A percentile compares a stretch with the other conserved stretches of the same genome.
These are phyloP conservation scores for Ganoderma meredithae DNA, from an alignment of 1,284 basidiomycete species.

Conservation along the genomic window DNA sequence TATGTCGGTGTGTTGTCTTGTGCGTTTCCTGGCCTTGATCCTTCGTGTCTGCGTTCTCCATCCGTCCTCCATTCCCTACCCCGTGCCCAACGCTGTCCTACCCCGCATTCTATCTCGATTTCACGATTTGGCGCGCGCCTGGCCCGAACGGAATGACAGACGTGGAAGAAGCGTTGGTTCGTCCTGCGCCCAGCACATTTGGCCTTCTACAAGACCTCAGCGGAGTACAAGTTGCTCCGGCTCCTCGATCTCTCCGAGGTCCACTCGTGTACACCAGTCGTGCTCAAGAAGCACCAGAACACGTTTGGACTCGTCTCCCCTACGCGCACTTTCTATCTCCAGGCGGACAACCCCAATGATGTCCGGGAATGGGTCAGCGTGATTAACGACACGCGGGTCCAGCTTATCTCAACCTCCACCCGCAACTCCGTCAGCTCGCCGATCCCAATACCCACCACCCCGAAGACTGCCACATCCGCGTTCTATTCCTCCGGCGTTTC, in stretches of 20 bases:
- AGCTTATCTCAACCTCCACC: constrained; percentile 66
- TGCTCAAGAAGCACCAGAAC: constrained; percentile 90
- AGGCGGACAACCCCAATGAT: constrained; percentile 76
- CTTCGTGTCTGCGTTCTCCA: constrained; percentile 17
- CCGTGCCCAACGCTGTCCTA: constrained; percentile 20
- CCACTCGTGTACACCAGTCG: constrained; percentile 89
- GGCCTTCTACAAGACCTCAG: constrained; percentile 96
- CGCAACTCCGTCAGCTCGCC: constrained; percentile 57
- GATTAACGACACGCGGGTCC: constrained; percentile 81
- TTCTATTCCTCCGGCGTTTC: constrained; percentile 34
- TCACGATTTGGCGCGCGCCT: constrained; percentile 25
- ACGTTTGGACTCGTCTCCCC: constrained; percentile 95
- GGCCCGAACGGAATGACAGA: constrained; percentile 54
- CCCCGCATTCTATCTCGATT: constrained; percentile 27
- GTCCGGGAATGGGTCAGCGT: constrained; percentile 87
- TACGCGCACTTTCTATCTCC: constrained; percentile 92
- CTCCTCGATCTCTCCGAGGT: constrained; percentile 91
- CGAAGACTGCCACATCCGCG: constrained; percentile 40
- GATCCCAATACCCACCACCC: constrained; percentile 55
- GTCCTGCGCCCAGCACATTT: constrained; percentile 92
- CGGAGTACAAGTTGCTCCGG: constrained; percentile 91
- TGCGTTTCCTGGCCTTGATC: constrained; percentile 22
- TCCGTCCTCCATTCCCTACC: background rate
- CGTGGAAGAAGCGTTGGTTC: constrained; percentile 99
- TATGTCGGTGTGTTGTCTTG: constrained; percentile 45